A percentile compares a stretch with the other conserved stretches of the same genome.
Conservation (phyloP, 192 early-diverging fungal species). For the Chytriomyces sp. region DNA sequence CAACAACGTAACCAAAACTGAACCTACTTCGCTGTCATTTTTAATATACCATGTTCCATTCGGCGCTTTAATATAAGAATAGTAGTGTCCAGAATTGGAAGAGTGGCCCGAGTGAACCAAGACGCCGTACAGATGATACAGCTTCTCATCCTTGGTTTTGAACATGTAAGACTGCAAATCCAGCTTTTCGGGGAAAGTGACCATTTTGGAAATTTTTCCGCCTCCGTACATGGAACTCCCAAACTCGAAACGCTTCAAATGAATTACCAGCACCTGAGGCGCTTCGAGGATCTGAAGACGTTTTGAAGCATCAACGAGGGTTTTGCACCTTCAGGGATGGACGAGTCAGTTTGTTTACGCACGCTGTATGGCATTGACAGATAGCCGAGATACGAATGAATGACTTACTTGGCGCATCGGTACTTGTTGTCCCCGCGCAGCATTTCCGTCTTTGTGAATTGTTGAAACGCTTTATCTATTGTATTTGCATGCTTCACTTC, state of each 20-base stretch:
- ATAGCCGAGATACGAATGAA: not conserved
- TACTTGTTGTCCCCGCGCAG: constrained; percentile 75
- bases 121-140: constrained; percentile 77
- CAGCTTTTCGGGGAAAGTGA: constrained; percentile 68
- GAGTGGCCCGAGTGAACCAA: constrained; percentile 78
- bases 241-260: constrained; percentile 86
- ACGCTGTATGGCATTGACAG: constrained; percentile 1
- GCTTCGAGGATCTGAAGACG: constrained; percentile 76
- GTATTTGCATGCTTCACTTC: constrained; percentile 71
- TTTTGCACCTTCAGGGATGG: constrained; percentile 65
- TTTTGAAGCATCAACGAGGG: constrained; percentile 78
- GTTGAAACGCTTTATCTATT: constrained; percentile 69
- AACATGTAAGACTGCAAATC: constrained; percentile 67
- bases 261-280: constrained; percentile 75
- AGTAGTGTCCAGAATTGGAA: constrained; percentile 86
- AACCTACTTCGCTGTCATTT: constrained; percentile 62
- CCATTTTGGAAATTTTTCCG: constrained; percentile 70
- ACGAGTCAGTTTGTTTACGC: not conserved
- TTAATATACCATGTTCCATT: constrained; percentile 80
- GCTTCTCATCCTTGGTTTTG: constrained; percentile 10
- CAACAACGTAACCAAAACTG: not conserved
- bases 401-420: constrained; percentile 71
- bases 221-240: constrained; percentile 40
- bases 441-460: constrained; percentile 74
- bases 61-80: constrained; percentile 77